Percentiles rank a stretch among this genome's conserved stretches.
phyloP scores from a whole-genome alignment of 2,329 filamentous ascomycete genomes.

The Rhynchosporium secalis region DNA sequence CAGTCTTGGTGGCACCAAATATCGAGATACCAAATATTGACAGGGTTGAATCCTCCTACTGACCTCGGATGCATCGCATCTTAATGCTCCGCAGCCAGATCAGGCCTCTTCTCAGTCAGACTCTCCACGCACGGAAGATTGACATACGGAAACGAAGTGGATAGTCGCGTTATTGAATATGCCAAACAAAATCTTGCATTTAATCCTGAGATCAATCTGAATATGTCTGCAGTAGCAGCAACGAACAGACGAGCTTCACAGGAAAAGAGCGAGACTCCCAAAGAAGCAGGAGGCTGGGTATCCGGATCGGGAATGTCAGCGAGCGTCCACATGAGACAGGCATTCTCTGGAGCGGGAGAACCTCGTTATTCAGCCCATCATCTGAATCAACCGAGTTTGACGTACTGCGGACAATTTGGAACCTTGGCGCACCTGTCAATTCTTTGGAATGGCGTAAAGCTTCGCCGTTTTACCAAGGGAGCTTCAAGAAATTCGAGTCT shows the following conservation, averaged over 20 bases:
- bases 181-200: neutral
- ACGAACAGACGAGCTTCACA: neutral
- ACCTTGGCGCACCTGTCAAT: neutral
- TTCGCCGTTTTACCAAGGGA: neutral
- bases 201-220: neutral
- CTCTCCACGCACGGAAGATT: neutral
- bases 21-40: neutral
- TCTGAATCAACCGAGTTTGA: constrained; percentile 12
- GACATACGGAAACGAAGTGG: constrained; percentile 1
- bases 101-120: neutral
- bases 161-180: neutral
- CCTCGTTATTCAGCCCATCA: neutral
- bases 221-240: neutral
- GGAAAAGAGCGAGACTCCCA: too few species aligned
- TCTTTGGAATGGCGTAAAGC: neutral
- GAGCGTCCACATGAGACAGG: neutral
- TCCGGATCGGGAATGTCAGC: neutral
- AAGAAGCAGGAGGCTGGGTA: neutral
- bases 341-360: neutral
- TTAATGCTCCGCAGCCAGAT: neutral
- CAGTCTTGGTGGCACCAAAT: neutral
- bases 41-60: neutral
- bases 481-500: neutral
- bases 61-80: neutral
- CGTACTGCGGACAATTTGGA: neutral